Base-by-base conservation (phyloP, 805 yeast species). In the Wickerhamiella kurtzmanii region DNA sequence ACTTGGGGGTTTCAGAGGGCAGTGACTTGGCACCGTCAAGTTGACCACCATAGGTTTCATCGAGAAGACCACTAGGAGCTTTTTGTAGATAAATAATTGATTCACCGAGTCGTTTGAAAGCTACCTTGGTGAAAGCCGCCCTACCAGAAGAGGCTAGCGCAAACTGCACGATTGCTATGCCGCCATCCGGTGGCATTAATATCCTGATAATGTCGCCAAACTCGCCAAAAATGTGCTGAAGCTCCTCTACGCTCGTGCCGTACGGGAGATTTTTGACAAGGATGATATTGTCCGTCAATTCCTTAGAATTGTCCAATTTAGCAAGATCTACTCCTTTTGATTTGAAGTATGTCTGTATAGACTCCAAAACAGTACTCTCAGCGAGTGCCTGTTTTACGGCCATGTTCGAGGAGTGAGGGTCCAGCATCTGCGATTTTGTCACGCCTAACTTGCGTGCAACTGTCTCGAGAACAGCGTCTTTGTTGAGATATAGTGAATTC, bases 321-420 rank as follows among this genome's bases (percentile, higher is more conserved):
- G 80, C 71, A 50, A 92, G 67, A 67, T 89, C 96, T 39, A 92
- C 84, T 35, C 95, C 94, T 60, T 80, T 80, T 20, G 69, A 64
- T 62, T 86, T 95, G 63, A 92, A 92, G 64, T 79, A 92, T 55
- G 77, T 76, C 59, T 95, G 76, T 11, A 92, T 95, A 63, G 82
- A 92, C 41, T 88, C 92, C 58, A 92, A 80, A 16, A 88, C 95
- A 59, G 87, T 92, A 2, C 96, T 94, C 67, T 92, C 98, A 0
- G 98, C 97, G 52, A 92, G 73, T 0, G 98, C 97, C 64, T 88
- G 97, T 61, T 88, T 85, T 13, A 92, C 97, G 1, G 95, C 96
- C 45, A 95, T 82, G 50, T 73, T 79, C 5, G 94, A 74, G 53
- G 79, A 84, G 56, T 85, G 82, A 1, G 96, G 89, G 62, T 92